A percentile compares a stretch with the other conserved stretches of the same genome.
Evolutionary conservation across 2,329 filamentous ascomycete species (phyloP).

Genomic region (Peltaster fructicola): DNA sequence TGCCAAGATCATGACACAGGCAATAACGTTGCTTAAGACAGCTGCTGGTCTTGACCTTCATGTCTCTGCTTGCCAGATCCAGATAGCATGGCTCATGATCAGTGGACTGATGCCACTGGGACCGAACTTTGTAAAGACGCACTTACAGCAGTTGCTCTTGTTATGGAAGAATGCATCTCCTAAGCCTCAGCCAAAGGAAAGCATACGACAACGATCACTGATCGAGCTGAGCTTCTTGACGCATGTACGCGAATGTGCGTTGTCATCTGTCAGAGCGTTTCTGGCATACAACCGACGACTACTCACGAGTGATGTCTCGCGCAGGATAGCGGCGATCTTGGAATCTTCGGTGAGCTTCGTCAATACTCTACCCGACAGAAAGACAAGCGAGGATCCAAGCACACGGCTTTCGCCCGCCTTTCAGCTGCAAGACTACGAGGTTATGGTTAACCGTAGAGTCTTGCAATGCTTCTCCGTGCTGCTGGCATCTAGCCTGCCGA

Average conservation of each 20-base stretch:
- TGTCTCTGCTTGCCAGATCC: slow-evolving; percentile 83
- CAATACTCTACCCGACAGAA: slow-evolving; percentile 67
- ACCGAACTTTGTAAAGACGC: slow-evolving; percentile 97
- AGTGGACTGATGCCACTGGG: slow-evolving; percentile 92
- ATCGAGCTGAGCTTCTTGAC: slow-evolving; percentile 84
- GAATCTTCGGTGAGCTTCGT: slow-evolving; percentile 86
- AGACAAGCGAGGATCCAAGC: slow-evolving; percentile 68
- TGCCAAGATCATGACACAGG: slow-evolving; percentile 75
- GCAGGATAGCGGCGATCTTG: slow-evolving; percentile 80
- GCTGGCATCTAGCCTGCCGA: slow-evolving; percentile 70
- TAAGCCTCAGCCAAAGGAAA: slow-evolving; percentile 84
- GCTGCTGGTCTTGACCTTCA: slow-evolving; percentile 82
- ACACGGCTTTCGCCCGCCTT: slow-evolving; percentile 71
- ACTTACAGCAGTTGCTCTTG: slow-evolving; percentile 79
- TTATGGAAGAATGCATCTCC: slow-evolving; percentile 96
- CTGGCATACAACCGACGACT: slow-evolving; percentile 84
- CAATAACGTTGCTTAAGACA: slow-evolving; percentile 79
- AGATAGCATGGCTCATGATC: slow-evolving; percentile 94
- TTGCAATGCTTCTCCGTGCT: slow-evolving; percentile 90
- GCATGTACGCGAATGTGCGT: slow-evolving; percentile 84
- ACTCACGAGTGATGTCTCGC: slow-evolving; percentile 83
- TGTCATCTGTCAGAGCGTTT: slow-evolving; percentile 82
- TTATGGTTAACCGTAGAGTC: slow-evolving; percentile 84
- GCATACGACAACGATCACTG: slow-evolving; percentile 63
- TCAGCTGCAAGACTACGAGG: slow-evolving; percentile 74